Base-by-base conservation (phyloP, 257 asterid genomes). In the Phtheirospermum japonicum region DNA sequence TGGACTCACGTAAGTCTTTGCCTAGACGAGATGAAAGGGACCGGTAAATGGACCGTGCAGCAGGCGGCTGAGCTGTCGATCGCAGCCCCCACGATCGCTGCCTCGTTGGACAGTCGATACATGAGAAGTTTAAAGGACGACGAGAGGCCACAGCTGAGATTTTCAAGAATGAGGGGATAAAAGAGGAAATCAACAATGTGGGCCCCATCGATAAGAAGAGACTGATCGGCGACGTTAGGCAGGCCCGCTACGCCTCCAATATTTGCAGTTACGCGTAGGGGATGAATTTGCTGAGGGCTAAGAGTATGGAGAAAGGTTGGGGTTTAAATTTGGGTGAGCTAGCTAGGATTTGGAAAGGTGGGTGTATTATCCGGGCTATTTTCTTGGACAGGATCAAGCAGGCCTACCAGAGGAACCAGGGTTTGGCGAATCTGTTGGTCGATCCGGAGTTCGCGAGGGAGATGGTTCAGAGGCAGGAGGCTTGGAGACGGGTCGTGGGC, bases 1-100 rank as follows among this genome's bases (percentile, higher is more conserved):
- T n/a, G n/a, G n/a, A n/a, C n/a, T n/a, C n/a, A n/a, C n/a, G n/a
- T n/a, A n/a, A n/a, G n/a, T n/a, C n/a, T n/a, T n/a, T n/a, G n/a
- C n/a, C n/a, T n/a, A n/a, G n/a, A n/a, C 0, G 98, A 96, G 67
- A 64, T 71, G 80, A 75, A 75, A 55, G 80, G 80, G 11, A 76
- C 98, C 0, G 98, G 98, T 4, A 90, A 90, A 68, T 90, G 98
- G 98, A 87, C 96, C 0, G 98, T 90, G 52, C 98, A 90, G 86
- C 96, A 90, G 72, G 98, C 98, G 0, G 98, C 98, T 0, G 98
- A 90, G 79, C 76, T 90, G 3, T 82, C 95, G 0, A 81, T 90
- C 50, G 98, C 98, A 0, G 98, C 96, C 7, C 98, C 98, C 0
- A 90, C 98, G 0, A 90, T 90, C 39, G 96, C 96, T 0, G 98